phyloP scores from a whole-genome alignment of 2,329 filamentous ascomycete genomes.

The Nemania sp. region DNA sequence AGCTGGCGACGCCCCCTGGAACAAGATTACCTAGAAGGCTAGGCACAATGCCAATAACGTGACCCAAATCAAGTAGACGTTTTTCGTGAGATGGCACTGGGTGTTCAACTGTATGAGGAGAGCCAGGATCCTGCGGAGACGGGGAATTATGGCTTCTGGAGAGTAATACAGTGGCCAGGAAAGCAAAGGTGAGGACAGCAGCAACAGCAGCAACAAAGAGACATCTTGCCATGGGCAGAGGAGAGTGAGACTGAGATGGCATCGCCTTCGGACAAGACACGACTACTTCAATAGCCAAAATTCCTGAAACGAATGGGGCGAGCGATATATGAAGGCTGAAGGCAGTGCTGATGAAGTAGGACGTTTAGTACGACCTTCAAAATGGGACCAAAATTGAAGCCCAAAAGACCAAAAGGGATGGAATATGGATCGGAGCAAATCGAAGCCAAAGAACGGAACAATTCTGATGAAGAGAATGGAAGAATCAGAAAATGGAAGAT shows the following conservation, averaged over 20 bases:
- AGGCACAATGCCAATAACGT: conserved; percentile 20
- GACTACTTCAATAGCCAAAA: background rate
- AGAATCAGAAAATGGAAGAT: background rate
- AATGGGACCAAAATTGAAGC: conserved; percentile 36
- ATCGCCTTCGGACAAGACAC: conserved; percentile 20
- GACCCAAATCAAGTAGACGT: conserved; percentile 24
- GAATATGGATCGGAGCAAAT: conserved; percentile 19
- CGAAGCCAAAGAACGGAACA: conserved; percentile 27
- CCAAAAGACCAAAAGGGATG: conserved; percentile 39
- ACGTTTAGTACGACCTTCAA: no score
- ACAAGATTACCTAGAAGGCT: conserved; percentile 22
- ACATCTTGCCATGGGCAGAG: conserved; percentile 24
- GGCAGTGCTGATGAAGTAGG: conserved; percentile 17
- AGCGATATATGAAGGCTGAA: conserved; percentile 19
- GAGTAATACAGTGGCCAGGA: conserved; percentile 23
- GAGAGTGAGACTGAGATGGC: conserved; percentile 23
- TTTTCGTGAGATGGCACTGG: conserved; percentile 11
- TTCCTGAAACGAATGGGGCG: background rate
- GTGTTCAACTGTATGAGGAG: background rate
- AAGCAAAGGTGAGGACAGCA: conserved; percentile 23
- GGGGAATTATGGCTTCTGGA: conserved; percentile 6
- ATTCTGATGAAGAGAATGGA: conserved; percentile 8
- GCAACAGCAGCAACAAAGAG: conserved; percentile 24
- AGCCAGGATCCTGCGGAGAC: conserved; percentile 14
- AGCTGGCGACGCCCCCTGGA: conserved; percentile 20